Evolutionary conservation across 176 grass and related monocot genomes (phyloP).

Genomic region (Oryza coarctata): DNA sequence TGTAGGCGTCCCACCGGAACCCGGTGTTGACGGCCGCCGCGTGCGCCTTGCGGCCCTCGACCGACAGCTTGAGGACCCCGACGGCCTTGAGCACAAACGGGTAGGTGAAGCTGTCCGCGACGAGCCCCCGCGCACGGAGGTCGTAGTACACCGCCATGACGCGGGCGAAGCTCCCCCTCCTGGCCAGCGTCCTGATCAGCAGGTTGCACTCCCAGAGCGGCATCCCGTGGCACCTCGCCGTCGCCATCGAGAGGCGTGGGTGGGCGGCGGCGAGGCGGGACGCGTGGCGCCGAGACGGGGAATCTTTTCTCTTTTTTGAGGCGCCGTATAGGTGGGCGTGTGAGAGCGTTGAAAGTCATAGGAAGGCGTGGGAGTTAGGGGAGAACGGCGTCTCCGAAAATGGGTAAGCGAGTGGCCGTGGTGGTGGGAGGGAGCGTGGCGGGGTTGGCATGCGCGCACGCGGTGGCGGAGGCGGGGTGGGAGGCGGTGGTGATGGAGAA

Average conservation of each 20-base stretch:
- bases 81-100: constrained; percentile 62
- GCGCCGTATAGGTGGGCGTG: background rate
- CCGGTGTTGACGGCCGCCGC: constrained; percentile 44
- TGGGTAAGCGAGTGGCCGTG: constrained; percentile 52
- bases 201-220: constrained; percentile 56
- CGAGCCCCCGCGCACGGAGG: constrained; percentile 46
- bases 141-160: constrained; percentile 52
- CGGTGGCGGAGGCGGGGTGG: constrained; percentile 59
- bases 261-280: constrained; percentile 29
- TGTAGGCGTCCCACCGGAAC: constrained; percentile 53
- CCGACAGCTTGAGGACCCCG: constrained; percentile 39
- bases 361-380: background rate
- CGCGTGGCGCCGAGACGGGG: constrained; percentile 22
- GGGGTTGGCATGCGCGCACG: constrained; percentile 78
- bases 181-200: constrained; percentile 52
- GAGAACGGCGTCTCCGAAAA: background rate
- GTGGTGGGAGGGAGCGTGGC: constrained; percentile 87
- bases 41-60: constrained; percentile 51
- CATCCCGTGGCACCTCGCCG: constrained; percentile 32
- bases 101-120: constrained; percentile 72
- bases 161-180: constrained; percentile 29
- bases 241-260: constrained; percentile 7
- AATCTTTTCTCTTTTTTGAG: background rate
- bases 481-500: constrained; percentile 71
- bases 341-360: constrained; percentile 4